phyloP scores from a whole-genome alignment of 2,329 filamentous ascomycete species.

The Magnaporthiopsis rhizophila region DNA sequence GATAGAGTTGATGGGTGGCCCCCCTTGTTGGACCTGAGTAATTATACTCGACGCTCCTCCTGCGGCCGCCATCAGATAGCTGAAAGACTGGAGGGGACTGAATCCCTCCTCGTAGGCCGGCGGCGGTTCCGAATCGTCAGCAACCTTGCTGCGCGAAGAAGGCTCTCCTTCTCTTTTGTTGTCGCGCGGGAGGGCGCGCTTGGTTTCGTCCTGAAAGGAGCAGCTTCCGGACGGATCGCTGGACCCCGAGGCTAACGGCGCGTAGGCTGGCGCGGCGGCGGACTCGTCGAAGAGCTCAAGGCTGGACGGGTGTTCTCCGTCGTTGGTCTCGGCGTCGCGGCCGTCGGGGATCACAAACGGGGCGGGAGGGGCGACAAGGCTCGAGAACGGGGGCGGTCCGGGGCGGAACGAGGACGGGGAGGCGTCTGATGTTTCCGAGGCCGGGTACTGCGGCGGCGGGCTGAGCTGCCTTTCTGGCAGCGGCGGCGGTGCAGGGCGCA shows the following conservation, averaged over 20 bases:
- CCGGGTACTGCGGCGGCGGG: slow-evolving; percentile 53
- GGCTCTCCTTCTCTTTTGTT: slow-evolving; percentile 59
- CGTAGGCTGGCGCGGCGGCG: slow-evolving; percentile 48
- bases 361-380: slow-evolving; percentile 38
- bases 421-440: slow-evolving; percentile 32
- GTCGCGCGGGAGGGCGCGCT: slow-evolving; percentile 74
- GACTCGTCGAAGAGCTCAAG: slow-evolving; percentile 18
- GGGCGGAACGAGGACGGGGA: slow-evolving; percentile 26
- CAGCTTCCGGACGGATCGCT: slow-evolving; percentile 23
- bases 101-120: slow-evolving; percentile 93
- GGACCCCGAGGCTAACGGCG: slow-evolving; percentile 31
- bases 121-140: slow-evolving; percentile 85
- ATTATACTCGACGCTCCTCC: slow-evolving; percentile 97
- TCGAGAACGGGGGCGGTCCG: slow-evolving; percentile 52
- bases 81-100: slow-evolving; percentile 85
- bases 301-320: slow-evolving; percentile 15
- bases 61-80: slow-evolving; percentile 96
- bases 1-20: slow-evolving; percentile 79
- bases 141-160: slow-evolving; percentile 57
- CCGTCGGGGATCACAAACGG: slow-evolving; percentile 10
- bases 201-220: slow-evolving; percentile 60
- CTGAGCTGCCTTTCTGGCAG: slow-evolving; percentile 26
- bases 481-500: slow-evolving; percentile 1
- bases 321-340: slow-evolving; percentile 11
- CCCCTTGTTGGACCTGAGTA: slow-evolving; percentile 95